Evolutionary conservation across 139 green algal genomes (phyloP).

Genomic region (Edaphochlamys debaryana): DNA sequence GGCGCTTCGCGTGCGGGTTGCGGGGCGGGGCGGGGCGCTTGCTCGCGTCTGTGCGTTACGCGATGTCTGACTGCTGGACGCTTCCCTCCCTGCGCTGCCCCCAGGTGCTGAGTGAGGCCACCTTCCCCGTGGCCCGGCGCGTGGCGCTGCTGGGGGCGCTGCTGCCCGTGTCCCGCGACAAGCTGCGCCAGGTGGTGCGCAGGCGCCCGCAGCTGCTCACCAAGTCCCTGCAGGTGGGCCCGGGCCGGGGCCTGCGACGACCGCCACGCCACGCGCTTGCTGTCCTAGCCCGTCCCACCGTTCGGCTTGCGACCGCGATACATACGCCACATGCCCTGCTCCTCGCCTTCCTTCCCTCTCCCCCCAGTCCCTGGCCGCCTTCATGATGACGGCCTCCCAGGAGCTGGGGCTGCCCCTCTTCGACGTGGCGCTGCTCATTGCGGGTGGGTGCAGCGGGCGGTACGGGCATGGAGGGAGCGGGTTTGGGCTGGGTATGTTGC

Average conservation of each 20-base stretch:
- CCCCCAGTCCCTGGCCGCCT: neutral
- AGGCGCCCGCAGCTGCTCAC: constrained; percentile 34
- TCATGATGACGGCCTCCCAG: constrained; percentile 8
- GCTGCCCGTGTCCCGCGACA: constrained; percentile 29
- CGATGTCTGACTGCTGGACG: too few species aligned
- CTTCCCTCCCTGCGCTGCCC: too few species aligned
- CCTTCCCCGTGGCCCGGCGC: constrained; percentile 10
- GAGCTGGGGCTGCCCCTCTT: constrained; percentile 27
- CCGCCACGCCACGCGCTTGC: too few species aligned
- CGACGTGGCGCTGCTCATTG: constrained; percentile 34
- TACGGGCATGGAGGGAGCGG: neutral
- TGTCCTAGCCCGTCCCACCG: too few species aligned
- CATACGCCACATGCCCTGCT: neutral
- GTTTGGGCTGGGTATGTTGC: too few species aligned
- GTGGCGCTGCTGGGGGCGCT: constrained; percentile 33
- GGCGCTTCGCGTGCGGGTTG: too few species aligned
- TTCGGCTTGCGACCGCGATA: neutral
- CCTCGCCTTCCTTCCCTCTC: neutral
- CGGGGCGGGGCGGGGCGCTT: too few species aligned
- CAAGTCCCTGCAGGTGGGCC: constrained; percentile 19
- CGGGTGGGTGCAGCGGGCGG: neutral
- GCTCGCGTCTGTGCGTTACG: too few species aligned
- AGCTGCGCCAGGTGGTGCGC: constrained; percentile 36
- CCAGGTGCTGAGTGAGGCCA: constrained; percentile 10
- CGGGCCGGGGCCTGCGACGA: neutral